Evolutionary conservation across 2,329 filamentous ascomycete genomes (phyloP), one percentile per base, ranked within the genome.

Genomic region (Claviceps arundinis): DNA sequence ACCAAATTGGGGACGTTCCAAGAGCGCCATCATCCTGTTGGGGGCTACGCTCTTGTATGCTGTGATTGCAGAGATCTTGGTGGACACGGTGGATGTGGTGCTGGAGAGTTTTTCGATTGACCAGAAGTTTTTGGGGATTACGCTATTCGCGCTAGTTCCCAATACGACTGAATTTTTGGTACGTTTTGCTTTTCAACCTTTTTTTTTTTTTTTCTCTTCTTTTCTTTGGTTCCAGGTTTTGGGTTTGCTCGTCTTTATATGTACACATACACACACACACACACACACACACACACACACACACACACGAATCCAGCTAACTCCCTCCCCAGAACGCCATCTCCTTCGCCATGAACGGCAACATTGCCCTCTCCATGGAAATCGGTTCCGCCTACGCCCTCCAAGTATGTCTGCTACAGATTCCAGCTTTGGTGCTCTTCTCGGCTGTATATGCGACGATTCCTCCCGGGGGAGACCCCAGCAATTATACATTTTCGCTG

Each of bases 301-400:
- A 34, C 9, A 30, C 26, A 30, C 3, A 4, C 30, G 30, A 34
- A 34, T 4, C 9, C 30, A 34, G 17, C 48, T 50, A 16, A 50
- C 41, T 19, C 48, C 6, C 22, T 22, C n/a, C 3, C 26, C n/a
- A 89, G 83, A 98, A 98, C 68, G 93, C 91, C 65, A 98, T 98
- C 54, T 96, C 90, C 0, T 98, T 98, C 66, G 93, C 93, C 51
- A 98, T 98, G 91, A 97, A 98, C 64, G 93, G 93, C 55, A 98
- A 98, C 67, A 97, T 98, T 67, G 93, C 93, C 0, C 73, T 98
- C 17, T 96, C 89, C 40, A 98, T 98, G 93, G 93, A 98, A 65
- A 98, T 98, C 60, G 93, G 93, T 59, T 96, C 90, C 0, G 91
- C 91, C 2, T 98, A 98, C 64, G 93, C 93, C 1, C 75, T 98